Base-by-base conservation (phyloP, 139 green algal species). In the Ettlia oleoabundans region DNA sequence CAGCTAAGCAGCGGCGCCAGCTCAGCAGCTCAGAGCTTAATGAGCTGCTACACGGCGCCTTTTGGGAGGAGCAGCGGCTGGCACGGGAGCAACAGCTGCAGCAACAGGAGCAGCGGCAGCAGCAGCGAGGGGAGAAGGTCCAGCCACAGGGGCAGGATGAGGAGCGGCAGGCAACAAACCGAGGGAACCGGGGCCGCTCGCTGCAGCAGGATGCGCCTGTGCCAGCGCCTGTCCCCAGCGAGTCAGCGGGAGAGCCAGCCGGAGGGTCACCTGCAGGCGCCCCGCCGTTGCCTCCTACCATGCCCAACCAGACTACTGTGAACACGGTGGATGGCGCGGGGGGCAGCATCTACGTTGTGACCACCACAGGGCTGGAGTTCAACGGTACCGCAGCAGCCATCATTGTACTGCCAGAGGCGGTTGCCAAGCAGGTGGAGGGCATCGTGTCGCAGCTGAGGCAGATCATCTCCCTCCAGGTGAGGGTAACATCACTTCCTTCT, bases 391-490 rank as follows among this genome's bases (percentile, higher is more conserved):
- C 30, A 30, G 4, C 42, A 42, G 64, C 35, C 37, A 22, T 4
- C 33, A n/a, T 28, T 42, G 69, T 76, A 22, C 69, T 76, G 8
- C 69, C 69, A 18, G 69, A 62, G 10, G 69, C 41, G 7, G 35
- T 76, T 28, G 69, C 69, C 28, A 37, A 10, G 22, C 41, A 76
- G 32, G 41, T 76, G 26, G 4, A 76, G 69, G n/a, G 42, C 69
- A 76, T 76, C 28, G 18, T 76, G 28, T 10, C 19, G 8, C 41
- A 61, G 41, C 69, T 76, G 41, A 40, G 40, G 41, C 13, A n/a
- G 7, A 30, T 30, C 21, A 10, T 76, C 38, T 26, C 10, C 42
- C 28, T 76, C 28, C 15, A 37, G 69, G 41, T 58, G 47, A 24
- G 47, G 10, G 13, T 58, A 15, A 10, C 47, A 10, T 10, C 47